These are phyloP conservation scores for Kluyveromyces marxianus DNA, from an alignment of 1,139 yeast species.

Conservation along the genomic window DNA sequence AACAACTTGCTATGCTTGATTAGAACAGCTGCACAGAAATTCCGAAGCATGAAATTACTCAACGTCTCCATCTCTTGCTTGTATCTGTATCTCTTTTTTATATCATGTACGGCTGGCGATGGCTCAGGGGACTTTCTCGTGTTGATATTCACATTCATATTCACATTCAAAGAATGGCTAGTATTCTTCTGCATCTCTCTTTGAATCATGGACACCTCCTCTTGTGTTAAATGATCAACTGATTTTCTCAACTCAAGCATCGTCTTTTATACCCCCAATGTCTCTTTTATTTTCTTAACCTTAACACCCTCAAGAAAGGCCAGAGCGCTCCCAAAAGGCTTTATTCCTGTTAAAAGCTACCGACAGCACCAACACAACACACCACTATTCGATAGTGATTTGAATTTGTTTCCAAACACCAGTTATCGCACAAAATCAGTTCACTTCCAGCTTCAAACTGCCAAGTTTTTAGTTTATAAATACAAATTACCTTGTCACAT, in stretches of 20 bases:
- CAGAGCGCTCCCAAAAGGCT: background rate
- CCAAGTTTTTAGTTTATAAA: too few species aligned
- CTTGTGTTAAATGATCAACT: background rate
- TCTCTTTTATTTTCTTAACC: too few species aligned
- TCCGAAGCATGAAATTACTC: constrained; percentile 14
- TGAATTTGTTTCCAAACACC: too few species aligned
- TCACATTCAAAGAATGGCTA: background rate
- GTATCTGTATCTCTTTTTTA: constrained; percentile 3
- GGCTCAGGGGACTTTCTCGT: background rate
- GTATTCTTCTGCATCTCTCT: background rate
- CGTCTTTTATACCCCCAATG: background rate
- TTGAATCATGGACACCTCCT: background rate
- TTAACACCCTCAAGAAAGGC: too few species aligned
- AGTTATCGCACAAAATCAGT: too few species aligned
- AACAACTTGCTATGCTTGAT: constrained; percentile 10
- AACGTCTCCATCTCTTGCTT: constrained; percentile 6
- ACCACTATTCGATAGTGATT: too few species aligned
- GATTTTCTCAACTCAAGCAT: background rate
- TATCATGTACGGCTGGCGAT: background rate
- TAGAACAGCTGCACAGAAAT: constrained; percentile 12
- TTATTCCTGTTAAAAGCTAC: background rate
- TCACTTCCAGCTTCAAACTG: too few species aligned
- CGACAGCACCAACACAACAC: background rate
- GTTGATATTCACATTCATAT: background rate
- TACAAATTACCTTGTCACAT: too few species aligned